Base-by-base conservation (phyloP, 169 alveolate species). In the Eimeria sp. region DNA sequence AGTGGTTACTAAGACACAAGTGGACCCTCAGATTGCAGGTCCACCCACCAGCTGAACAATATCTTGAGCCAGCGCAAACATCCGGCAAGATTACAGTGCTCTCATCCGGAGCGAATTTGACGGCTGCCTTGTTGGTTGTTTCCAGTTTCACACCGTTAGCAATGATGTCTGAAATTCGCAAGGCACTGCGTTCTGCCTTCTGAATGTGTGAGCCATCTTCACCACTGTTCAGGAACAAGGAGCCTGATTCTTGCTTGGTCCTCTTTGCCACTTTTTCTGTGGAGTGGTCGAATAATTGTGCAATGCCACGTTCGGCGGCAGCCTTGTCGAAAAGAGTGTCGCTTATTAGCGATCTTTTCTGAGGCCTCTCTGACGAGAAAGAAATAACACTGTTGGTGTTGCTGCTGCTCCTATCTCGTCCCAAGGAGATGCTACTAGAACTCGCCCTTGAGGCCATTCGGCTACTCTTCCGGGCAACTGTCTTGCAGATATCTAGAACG, bases 401-500 rank as follows among this genome's bases (percentile, higher is more conserved):
- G 82, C 94, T 87, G 94, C 84, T 10, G 83, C 94, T 63, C 82
- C 65, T 61, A 67, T 47, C 65, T 43, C 58, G 34, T 43, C 78
- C 65, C 94, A 40, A 87, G 1, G 65, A 61, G 3, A 61, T 10
- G 63, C 94, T 87, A 47, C 82, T 65, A 45, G 83, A 87, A 75
- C 67, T 87, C 25, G 63, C 67, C 82, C 82, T 61, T 34, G 83
- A 10, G 61, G 84, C 94, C 83, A 43, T 20, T 14, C 94, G 82
- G 63, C 83, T 87, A 30, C 94, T 45, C 43, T 45, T 87, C 82
- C 58, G 34, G 11, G 94, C 94, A 34, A 87, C 94, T 63, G 83
- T 87, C 83, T 87, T 87, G 94, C 94, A 87, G 63, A 87, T 87
- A 45, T 87, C 94, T 54, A 87, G 30, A 27, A 61, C 94, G 34